Conservation (phyloP, 2,329 filamentous ascomycete genomes). For the Nannizziopsis barbatae region DNA sequence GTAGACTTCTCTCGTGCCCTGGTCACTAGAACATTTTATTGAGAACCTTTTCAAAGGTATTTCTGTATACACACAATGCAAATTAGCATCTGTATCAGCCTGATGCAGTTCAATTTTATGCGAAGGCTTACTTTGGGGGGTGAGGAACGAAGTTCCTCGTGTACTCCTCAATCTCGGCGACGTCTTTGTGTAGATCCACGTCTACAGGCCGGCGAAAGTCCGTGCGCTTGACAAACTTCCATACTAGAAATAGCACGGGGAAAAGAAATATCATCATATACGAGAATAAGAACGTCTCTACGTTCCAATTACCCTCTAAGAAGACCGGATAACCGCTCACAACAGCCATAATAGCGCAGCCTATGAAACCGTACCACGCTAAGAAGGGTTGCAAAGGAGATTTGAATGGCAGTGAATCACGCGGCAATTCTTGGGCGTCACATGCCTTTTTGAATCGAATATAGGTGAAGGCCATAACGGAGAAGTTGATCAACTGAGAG, state of each 20-base stretch:
- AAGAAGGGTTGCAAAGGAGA: slow-evolving; percentile 43
- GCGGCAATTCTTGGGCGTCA: slow-evolving; percentile 29
- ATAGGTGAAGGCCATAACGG: slow-evolving; percentile 36
- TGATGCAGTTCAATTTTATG: no score
- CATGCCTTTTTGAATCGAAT: slow-evolving; percentile 38
- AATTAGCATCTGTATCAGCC: slow-evolving; percentile 7
- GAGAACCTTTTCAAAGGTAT: slow-evolving; percentile 18
- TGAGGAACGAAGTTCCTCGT: slow-evolving; percentile 47
- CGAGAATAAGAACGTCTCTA: slow-evolving; percentile 62
- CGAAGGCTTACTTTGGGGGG: slow-evolving; percentile 40
- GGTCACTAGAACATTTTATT: slow-evolving; percentile 17
- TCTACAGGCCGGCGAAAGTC: slow-evolving; percentile 46
- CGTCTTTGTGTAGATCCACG: slow-evolving; percentile 51
- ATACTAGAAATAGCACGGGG: slow-evolving; percentile 56
- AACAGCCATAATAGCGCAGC: slow-evolving; percentile 53
- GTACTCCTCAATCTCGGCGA: slow-evolving; percentile 59
- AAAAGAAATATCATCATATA: slow-evolving; percentile 66
- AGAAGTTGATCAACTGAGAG: slow-evolving; percentile 38
- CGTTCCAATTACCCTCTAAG: slow-evolving; percentile 54
- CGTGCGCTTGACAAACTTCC: slow-evolving; percentile 59
- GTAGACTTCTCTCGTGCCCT: neutral
- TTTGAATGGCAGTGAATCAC: slow-evolving; percentile 32
- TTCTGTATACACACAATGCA: slow-evolving; percentile 16
- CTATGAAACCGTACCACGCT: slow-evolving; percentile 52
- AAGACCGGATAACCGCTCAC: slow-evolving; percentile 72